phyloP scores from a whole-genome alignment of 2,329 filamentous ascomycete genomes.

The Zasmidium citrigriseum region DNA sequence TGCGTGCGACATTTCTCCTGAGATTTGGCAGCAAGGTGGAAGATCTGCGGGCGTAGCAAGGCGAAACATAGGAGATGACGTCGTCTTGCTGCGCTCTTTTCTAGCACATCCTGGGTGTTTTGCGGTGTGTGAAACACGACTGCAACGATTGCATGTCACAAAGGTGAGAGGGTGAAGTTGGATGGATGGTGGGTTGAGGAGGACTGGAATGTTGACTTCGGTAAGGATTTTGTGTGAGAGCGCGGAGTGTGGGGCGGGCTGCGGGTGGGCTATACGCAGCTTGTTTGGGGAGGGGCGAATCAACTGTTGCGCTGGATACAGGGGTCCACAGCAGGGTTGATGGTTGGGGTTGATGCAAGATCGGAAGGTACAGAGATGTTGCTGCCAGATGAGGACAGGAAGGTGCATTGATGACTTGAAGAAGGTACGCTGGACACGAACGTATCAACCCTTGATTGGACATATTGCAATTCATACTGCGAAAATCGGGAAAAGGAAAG shows the following conservation, averaged over 20 bases:
- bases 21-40: background rate
- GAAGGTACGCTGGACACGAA: too few species aligned
- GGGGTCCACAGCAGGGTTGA: background rate
- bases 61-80: background rate
- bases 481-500: background rate
- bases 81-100: background rate
- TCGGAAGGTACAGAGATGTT: background rate
- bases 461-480: background rate
- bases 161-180: background rate
- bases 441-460: background rate
- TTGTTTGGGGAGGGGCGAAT: background rate
- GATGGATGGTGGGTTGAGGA: background rate
- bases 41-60: background rate
- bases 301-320: background rate
- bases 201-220: background rate
- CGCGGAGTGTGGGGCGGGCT: background rate
- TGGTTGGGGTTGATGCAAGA: background rate
- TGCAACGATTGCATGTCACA: background rate
- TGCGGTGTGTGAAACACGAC: background rate
- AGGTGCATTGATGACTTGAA: background rate
- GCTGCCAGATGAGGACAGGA: background rate
- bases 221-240: background rate
- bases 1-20: background rate
- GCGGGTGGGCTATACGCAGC: background rate
- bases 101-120: too few species aligned